Evolutionary conservation across 805 yeast genomes (phyloP).

Genomic region (Wickerhamia fluorescens): DNA sequence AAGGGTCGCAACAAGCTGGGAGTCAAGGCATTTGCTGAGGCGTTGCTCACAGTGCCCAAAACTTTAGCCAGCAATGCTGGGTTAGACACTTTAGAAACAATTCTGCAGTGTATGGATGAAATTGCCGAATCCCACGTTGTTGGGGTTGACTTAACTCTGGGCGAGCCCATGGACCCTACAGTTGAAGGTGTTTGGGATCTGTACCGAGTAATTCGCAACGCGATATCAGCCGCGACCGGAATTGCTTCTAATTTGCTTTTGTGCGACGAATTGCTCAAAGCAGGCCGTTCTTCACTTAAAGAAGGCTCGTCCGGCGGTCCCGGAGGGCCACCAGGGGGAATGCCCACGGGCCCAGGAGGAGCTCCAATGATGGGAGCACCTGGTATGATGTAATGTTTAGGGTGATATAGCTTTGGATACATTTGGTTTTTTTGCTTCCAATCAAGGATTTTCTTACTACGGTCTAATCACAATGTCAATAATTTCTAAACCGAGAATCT

Average conservation of each 20-base stretch:
- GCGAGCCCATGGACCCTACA: slow-evolving; percentile 94
- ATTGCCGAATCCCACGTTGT: slow-evolving; percentile 72
- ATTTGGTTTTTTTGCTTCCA: slow-evolving; percentile 1
- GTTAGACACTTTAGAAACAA: slow-evolving; percentile 82
- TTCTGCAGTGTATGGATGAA: slow-evolving; percentile 86
- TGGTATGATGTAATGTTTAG: slow-evolving; percentile 12
- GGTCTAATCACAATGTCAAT: too few relatives aligned
- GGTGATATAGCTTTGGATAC: slow-evolving; percentile 2
- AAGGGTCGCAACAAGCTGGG: slow-evolving; percentile 90
- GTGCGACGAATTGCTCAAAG: slow-evolving; percentile 94
- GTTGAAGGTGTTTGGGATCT: slow-evolving; percentile 97
- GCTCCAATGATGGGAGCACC: slow-evolving; percentile 14
- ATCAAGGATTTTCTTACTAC: background rate
- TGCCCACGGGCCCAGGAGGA: slow-evolving; percentile 3
- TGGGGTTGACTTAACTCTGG: slow-evolving; percentile 85
- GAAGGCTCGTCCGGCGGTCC: slow-evolving; percentile 27
- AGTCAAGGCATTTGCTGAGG: slow-evolving; percentile 88
- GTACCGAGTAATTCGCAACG: slow-evolving; percentile 88
- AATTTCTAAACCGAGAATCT: too few relatives aligned
- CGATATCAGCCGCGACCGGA: slow-evolving; percentile 86
- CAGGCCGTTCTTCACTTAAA: slow-evolving; percentile 90
- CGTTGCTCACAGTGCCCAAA: slow-evolving; percentile 85
- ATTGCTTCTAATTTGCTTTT: slow-evolving; percentile 86
- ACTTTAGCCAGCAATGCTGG: slow-evolving; percentile 91
- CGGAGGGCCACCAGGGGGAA: too few relatives aligned